phyloP scores from a whole-genome alignment of 345 rosid species.

The Linum trigynum region DNA sequence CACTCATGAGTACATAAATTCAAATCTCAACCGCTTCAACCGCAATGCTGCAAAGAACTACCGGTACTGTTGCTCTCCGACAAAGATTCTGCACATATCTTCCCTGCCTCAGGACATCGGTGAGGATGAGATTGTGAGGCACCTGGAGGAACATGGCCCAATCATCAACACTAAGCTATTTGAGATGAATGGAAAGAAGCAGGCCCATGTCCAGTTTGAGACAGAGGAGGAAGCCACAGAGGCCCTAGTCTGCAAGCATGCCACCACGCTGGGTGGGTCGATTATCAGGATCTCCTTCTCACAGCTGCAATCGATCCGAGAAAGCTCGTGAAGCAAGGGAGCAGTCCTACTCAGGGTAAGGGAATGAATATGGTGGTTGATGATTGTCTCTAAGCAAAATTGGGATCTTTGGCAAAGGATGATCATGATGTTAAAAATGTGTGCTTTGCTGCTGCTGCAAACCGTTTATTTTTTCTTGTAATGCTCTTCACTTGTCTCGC shows the following conservation, averaged over 20 bases:
- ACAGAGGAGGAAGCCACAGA: slow-evolving; percentile 88
- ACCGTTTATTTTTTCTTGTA: neutral
- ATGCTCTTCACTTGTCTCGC: neutral
- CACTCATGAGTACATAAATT: slow-evolving; percentile 64
- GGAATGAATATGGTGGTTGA: neutral
- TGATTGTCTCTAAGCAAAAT: neutral
- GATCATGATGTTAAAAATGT: neutral
- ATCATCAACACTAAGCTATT: slow-evolving; percentile 65
- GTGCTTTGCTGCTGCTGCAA: neutral
- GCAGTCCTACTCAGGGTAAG: neutral
- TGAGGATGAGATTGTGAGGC: slow-evolving; percentile 70
- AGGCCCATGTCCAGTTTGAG: slow-evolving; percentile 72
- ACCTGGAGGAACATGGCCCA: slow-evolving; percentile 67
- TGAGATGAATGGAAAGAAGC: slow-evolving; percentile 95
- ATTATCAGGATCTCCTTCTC: slow-evolving; percentile 91
- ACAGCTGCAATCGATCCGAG: slow-evolving; percentile 61
- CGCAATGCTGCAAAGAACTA: slow-evolving; percentile 96
- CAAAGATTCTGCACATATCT: slow-evolving; percentile 90
- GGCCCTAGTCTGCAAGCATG: slow-evolving; percentile 90
- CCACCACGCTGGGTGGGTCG: slow-evolving; percentile 69
- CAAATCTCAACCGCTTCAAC: slow-evolving; percentile 89
- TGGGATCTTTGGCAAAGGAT: neutral
- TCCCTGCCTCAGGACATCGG: slow-evolving; percentile 76
- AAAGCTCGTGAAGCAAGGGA: slow-evolving; percentile 7
- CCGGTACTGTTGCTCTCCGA: slow-evolving; percentile 96